A percentile compares a stretch with the other conserved stretches of the same genome.
phyloP scores from a whole-genome alignment of 1,139 yeast genomes.

The Taphrina betulina region DNA sequence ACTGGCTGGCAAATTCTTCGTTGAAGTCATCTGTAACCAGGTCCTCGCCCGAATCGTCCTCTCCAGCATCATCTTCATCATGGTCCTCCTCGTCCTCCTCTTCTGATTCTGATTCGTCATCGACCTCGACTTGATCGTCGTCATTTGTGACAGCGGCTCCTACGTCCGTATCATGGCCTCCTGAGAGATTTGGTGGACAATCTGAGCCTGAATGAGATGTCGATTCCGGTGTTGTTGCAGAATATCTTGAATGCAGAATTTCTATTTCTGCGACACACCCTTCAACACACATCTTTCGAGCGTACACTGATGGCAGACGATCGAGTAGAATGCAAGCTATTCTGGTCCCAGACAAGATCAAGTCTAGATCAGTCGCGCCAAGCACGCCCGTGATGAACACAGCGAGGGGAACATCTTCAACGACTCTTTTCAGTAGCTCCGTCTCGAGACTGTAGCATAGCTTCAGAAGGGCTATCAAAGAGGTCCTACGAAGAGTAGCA shows the following conservation, averaged over 20 bases:
- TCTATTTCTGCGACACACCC: slow-evolving; percentile 64
- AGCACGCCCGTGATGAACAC: slow-evolving; percentile 66
- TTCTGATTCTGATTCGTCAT: slow-evolving; percentile 35
- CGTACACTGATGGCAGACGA: slow-evolving; percentile 51
- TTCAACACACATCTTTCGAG: slow-evolving; percentile 62
- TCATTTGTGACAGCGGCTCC: slow-evolving; percentile 10
- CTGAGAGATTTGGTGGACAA: no score
- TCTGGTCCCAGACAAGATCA: slow-evolving; percentile 40
- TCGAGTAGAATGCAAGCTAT: slow-evolving; percentile 52
- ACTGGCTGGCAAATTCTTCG: no score
- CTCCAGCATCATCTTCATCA: slow-evolving; percentile 41
- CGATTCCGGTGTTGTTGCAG: no score
- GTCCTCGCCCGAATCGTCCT: slow-evolving; percentile 42
- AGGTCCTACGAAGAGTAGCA: slow-evolving; percentile 60
- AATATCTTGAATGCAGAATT: no score
- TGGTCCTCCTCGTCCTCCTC: slow-evolving; percentile 37
- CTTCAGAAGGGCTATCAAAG: slow-evolving; percentile 59
- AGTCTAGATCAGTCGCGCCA: slow-evolving; percentile 13
- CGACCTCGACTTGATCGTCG: slow-evolving; percentile 1
- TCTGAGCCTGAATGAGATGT: no score
- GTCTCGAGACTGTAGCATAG: slow-evolving; percentile 47
- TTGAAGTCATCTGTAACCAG: slow-evolving; percentile 39
- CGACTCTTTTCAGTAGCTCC: slow-evolving; percentile 39
- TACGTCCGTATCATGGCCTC: slow-evolving; percentile 13
- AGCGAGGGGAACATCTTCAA: slow-evolving; percentile 43